Base-by-base conservation (phyloP, 2,329 filamentous ascomycete genomes). In the Blastomyces silverae region DNA sequence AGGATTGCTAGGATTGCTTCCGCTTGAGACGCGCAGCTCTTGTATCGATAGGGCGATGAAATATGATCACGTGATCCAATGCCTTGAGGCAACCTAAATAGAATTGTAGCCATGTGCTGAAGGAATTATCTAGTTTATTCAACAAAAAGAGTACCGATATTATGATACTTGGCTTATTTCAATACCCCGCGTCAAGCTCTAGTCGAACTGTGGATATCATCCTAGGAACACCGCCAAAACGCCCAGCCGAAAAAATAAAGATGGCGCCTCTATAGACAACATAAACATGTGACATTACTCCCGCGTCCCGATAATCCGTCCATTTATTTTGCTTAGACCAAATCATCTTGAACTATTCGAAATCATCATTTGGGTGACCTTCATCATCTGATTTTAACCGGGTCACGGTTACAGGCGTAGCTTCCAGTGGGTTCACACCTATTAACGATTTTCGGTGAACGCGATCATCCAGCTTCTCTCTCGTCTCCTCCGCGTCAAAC, bases 361-460 rank as follows among this genome's bases (percentile, higher is more conserved):
- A 81, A 71, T 80, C 79, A 70, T 81, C 79, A 73, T 79, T 75
- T 39, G 70, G 72, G 57, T 67, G 64, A n/a, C 71, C 68, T 55
- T 75, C 71, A 64, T 73, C 71, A 64, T 79, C 74, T 60, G 71
- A 70, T 55, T 71, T 66, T 50, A 73, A 69, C 61, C 74, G 73
- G n/a, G 69, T 69, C 20, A 74, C 70, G 66, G 70, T 75, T 57
- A 85, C 70, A 67, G 82, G 81, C 42, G 82, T 82, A 34, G 81
- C 82, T 73, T 85, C 85, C 53, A 86, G 75, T 59, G 79, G 78
- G 17, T 74, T 78, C 58, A 76, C 75, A 60, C 76, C 75, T 59
- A 84, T 80, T 42, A 84, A 74, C 68, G 87, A 89, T 65, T 81
- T 80, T 65, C 86, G 80, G 70, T 84, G 82, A 63, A 78, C 79